Percentiles rank a stretch among this genome's conserved stretches.
Evolutionary conservation across 1,139 yeast genomes (phyloP).

Genomic region (Suhomyces guaymorum): DNA sequence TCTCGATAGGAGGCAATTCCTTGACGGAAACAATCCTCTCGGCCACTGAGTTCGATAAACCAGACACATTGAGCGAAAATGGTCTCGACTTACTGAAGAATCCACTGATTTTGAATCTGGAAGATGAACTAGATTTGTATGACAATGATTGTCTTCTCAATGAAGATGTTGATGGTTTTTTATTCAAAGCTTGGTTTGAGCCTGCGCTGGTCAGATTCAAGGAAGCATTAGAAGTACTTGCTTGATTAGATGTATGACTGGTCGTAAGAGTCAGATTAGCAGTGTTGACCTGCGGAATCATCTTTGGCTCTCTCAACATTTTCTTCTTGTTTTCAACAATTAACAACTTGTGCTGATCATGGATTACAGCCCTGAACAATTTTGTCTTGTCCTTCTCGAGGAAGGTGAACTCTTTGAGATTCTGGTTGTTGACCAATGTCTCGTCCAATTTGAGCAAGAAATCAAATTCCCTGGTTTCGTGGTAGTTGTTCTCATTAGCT

Average conservation of each 20-base stretch:
- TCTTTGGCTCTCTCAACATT: constrained; percentile 23
- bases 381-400: constrained; percentile 30
- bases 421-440: constrained; percentile 30
- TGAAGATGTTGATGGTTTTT: constrained; percentile 36
- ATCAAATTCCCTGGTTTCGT: constrained; percentile 48
- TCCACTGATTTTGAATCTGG: constrained; percentile 49
- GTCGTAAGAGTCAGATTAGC: too few species aligned
- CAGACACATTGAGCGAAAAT: constrained; percentile 32
- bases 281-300: too few species aligned
- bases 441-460: constrained; percentile 47
- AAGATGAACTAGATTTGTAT: constrained; percentile 37
- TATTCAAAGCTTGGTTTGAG: constrained; percentile 21
- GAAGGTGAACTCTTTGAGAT: constrained; percentile 29
- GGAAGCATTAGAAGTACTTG: constrained; percentile 2
- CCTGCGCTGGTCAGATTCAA: neutral
- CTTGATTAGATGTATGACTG: too few species aligned
- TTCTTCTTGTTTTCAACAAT: constrained; percentile 39
- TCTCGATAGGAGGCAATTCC: constrained; percentile 60
- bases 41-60: constrained; percentile 25
- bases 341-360: constrained; percentile 39
- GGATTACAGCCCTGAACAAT: constrained; percentile 35
- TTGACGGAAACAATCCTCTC: constrained; percentile 54
- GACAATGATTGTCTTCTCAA: constrained; percentile 44
- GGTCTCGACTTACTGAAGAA: constrained; percentile 43
- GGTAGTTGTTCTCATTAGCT: constrained; percentile 27